Conservation (phyloP, 768 basidiomycete genomes). For the Boletus eberwhitei region DNA sequence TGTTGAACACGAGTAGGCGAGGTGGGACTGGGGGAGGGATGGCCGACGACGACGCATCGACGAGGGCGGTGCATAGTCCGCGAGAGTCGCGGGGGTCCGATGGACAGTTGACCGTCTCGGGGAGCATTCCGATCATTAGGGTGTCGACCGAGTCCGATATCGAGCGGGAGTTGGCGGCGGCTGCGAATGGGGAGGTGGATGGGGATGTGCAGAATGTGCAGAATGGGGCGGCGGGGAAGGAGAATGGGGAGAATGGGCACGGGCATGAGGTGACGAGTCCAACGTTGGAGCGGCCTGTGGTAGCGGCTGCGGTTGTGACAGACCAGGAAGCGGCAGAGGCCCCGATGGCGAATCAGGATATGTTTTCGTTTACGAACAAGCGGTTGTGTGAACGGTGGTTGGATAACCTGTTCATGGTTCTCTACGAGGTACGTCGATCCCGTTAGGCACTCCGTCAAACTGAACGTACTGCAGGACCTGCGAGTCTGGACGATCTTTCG, state of each 20-base stretch:
- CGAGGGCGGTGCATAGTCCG: constrained; percentile 49
- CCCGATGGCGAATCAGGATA: constrained; percentile 43
- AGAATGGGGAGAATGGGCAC: constrained; percentile 18
- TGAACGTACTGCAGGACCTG: constrained; percentile 55
- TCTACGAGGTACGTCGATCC: constrained; percentile 77
- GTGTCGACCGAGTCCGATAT: constrained; percentile 71
- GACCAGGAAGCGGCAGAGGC: constrained; percentile 23
- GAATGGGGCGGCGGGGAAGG: background rate
- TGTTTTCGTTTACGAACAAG: constrained; percentile 94
- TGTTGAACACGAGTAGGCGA: background rate
- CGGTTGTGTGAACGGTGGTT: constrained; percentile 96
- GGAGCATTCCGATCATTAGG: constrained; percentile 64
- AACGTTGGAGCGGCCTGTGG: constrained; percentile 40
- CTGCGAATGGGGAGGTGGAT: constrained; percentile 24
- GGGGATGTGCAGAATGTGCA: background rate
- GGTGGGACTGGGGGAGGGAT: background rate
- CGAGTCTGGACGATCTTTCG: constrained; percentile 99
- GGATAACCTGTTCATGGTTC: constrained; percentile 96
- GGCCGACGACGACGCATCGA: constrained; percentile 70
- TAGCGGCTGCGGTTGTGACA: constrained; percentile 37
- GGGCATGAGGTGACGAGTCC: constrained; percentile 22
- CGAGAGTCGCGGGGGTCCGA: constrained; percentile 26
- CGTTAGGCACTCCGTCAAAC: background rate
- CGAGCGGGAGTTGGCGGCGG: constrained; percentile 38
- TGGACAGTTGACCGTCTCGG: constrained; percentile 15